A percentile compares a stretch with the other conserved stretches of the same genome.
phyloP scores from a whole-genome alignment of 2,329 filamentous ascomycete species.

The Fusarium oxysporum region DNA sequence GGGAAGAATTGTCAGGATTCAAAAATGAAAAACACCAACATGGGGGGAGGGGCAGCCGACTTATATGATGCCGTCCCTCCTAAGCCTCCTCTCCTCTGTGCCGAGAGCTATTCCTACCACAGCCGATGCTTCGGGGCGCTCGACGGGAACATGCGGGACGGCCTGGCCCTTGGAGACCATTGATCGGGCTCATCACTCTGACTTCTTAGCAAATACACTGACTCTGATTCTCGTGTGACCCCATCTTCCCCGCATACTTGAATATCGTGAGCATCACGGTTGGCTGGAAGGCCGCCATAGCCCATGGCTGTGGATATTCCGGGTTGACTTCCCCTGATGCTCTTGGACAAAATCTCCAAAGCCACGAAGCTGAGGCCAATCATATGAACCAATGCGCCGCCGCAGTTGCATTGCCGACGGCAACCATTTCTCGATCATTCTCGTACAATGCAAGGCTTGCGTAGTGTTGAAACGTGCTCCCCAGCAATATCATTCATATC shows the following conservation, averaged over 20 bases:
- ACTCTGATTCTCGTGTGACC: conserved; percentile 45
- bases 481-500: conserved; percentile 8
- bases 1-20: conserved; percentile 23
- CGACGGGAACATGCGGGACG: conserved; percentile 51
- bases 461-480: conserved; percentile 14
- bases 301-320: conserved; percentile 30
- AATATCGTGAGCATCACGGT: conserved; percentile 43
- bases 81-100: conserved; percentile 42
- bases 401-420: conserved; percentile 28
- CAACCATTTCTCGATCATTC: conserved; percentile 31
- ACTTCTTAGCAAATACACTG: conserved; percentile 34
- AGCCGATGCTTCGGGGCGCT: conserved; percentile 44
- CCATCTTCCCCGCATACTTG: conserved; percentile 45
- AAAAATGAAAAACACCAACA: conserved; percentile 19
- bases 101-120: conserved; percentile 47
- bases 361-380: conserved; percentile 20
- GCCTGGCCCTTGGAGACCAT: conserved; percentile 33
- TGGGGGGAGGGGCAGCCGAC: conserved; percentile 31
- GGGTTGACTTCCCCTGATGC: conserved; percentile 18
- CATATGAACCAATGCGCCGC: conserved; percentile 20
- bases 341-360: conserved; percentile 13
- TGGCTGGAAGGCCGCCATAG: conserved; percentile 31
- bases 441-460: conserved; percentile 11
- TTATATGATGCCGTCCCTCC: conserved; percentile 37
- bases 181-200: conserved; percentile 32